Conservation (phyloP, 1,284 basidiomycete genomes). For the Irpex rosettiformis region DNA sequence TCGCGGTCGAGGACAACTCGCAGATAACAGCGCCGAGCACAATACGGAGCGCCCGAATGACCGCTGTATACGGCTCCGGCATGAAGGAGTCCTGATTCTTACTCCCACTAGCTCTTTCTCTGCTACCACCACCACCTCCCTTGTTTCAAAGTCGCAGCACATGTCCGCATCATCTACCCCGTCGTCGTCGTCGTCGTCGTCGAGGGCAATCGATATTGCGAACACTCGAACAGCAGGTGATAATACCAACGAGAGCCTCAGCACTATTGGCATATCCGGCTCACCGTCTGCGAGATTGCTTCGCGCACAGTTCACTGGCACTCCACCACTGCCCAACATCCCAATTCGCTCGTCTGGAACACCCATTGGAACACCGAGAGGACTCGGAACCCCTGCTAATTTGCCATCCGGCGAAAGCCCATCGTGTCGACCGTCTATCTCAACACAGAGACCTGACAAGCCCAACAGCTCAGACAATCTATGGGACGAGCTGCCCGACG, state of each 20-base stretch:
- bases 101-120: constrained; percentile 4
- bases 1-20: background rate
- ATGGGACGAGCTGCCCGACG: constrained; percentile 63
- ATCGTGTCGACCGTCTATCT: constrained; percentile 23
- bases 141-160: constrained; percentile 16
- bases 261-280: constrained; percentile 19
- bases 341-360: constrained; percentile 38
- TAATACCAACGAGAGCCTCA: constrained; percentile 25
- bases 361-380: constrained; percentile 30
- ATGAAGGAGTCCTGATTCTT: background rate
- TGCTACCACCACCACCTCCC: constrained; percentile 6
- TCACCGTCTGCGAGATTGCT: constrained; percentile 36
- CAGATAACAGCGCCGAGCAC: background rate
- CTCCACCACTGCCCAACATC: constrained; percentile 64
- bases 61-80: background rate
- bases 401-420: constrained; percentile 16
- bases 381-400: constrained; percentile 17
- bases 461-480: constrained; percentile 27
- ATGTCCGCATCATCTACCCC: constrained; percentile 39
- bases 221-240: constrained; percentile 30
- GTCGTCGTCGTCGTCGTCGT: constrained; percentile 48
- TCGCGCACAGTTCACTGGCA: constrained; percentile 60
- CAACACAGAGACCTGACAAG: constrained; percentile 25
- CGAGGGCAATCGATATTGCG: constrained; percentile 57
- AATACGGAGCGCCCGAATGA: background rate